Base-by-base conservation (phyloP, 768 basidiomycete species). In the Leccinum pellstonianum region DNA sequence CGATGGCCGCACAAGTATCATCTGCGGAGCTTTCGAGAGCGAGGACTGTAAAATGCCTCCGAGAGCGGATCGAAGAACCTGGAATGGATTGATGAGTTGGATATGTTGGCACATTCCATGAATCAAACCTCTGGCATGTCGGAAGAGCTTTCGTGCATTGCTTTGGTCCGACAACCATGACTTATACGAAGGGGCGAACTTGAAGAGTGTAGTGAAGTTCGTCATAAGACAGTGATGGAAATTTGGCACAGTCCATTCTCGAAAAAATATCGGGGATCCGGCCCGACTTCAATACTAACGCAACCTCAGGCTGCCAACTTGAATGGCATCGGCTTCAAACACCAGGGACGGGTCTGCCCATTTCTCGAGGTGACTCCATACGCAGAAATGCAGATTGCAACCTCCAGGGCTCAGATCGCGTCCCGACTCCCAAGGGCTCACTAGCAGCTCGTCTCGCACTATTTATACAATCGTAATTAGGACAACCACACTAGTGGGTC, bases 1-100 rank as follows among this genome's bases (percentile, higher is more conserved):
- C 89, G 53, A 98, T 80, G 1, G 95, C 90, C 15, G 88, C 93
- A 66, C 94, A 96, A 1, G 94, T 91, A 69, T 98, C 97, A 72
- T 99, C 96, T 14, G 94, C 93, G 12, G 93, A 95, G 2, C 88
- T 87, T 73, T 97, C 95, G 38, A 96, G 67, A 8, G 85, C 89
- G 8, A 92, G 81, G 14, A 91, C 85, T 1, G 84, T 89, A 67
- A 91, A 86, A 15, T 50, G 17, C 27, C 49, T 50, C 19, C 19
- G 11, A 46, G 19, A 19, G 43, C 43, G 2, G n/a, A 19, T 19
- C 43, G n/a, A 46, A 46, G 43, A 46, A 19, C 19, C 43, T 46
- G 41, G 2, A 10, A 46, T 46, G 43, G 12, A 46, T 21, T 19
- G n/a, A 10, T 46, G 43, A 19, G 43, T 19, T 37, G 5, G 14